Evolutionary conservation across 1,284 basidiomycete genomes (phyloP).

Genomic region (Trichosporon coremiiforme): DNA sequence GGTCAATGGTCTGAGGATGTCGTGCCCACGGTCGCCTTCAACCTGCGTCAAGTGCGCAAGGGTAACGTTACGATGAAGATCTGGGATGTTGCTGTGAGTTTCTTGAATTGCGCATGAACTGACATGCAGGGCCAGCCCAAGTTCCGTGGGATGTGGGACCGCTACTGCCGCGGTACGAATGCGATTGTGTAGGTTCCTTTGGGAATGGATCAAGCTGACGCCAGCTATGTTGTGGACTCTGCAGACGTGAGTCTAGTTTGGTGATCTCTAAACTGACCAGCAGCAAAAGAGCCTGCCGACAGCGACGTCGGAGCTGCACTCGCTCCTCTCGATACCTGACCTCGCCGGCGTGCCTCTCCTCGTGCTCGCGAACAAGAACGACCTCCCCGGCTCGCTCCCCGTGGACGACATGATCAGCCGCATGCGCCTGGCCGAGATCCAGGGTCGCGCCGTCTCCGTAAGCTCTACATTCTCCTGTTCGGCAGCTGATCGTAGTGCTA

Average conservation of each 20-base stretch:
- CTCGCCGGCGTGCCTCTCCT: constrained; percentile 81
- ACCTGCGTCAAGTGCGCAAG: constrained; percentile 68
- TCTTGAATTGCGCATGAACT: not conserved
- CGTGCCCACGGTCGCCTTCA: constrained; percentile 91
- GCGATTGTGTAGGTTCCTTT: constrained; percentile 75
- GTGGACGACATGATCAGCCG: constrained; percentile 84
- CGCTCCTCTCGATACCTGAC: constrained; percentile 72
- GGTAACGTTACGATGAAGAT: constrained; percentile 90
- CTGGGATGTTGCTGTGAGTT: constrained; percentile 80
- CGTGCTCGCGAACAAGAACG: constrained; percentile 95
- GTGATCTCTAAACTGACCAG: not conserved
- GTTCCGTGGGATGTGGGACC: constrained; percentile 80
- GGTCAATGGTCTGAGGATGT: constrained; percentile 95
- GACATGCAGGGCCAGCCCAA: constrained; percentile 73
- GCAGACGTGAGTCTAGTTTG: constrained; percentile 66
- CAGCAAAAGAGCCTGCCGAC: constrained; percentile 80
- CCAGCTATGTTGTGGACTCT: constrained; percentile 88
- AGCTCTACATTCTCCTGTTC: constrained; percentile 45
- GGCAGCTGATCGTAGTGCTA: constrained; percentile 37
- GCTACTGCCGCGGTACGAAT: constrained; percentile 92
- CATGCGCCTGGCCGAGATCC: constrained; percentile 78
- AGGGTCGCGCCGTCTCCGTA: constrained; percentile 81
- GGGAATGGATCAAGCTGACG: constrained; percentile 27
- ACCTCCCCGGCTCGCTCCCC: constrained; percentile 73
- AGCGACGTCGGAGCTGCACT: constrained; percentile 85